These are phyloP conservation scores for Epicoccum nigrum DNA, from an alignment of 2,329 filamentous ascomycete species.

Conservation along the genomic window DNA sequence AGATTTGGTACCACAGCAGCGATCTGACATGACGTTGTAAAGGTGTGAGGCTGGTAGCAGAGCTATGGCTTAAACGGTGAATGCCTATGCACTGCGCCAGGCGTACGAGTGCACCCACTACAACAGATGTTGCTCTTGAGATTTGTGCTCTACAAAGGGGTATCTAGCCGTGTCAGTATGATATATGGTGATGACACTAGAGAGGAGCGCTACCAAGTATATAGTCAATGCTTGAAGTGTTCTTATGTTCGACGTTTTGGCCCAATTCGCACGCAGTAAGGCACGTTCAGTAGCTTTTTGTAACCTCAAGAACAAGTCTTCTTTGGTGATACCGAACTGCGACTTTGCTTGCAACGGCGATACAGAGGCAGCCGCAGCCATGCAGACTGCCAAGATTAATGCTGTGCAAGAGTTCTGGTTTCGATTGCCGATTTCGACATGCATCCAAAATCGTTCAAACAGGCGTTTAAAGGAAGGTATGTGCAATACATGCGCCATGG, in stretches of 20 bases:
- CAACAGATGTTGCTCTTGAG: conserved; percentile 46
- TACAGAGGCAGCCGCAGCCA: conserved; percentile 47
- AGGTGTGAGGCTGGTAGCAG: conserved; percentile 43
- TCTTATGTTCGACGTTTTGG: conserved; percentile 47
- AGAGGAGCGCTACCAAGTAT: conserved; percentile 35
- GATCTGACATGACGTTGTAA: conserved; percentile 46
- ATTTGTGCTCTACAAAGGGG: conserved; percentile 48
- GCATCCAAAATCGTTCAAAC: conserved; percentile 47
- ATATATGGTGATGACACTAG: neutral
- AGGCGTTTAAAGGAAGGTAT: conserved; percentile 46
- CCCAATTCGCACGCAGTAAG: conserved; percentile 46
- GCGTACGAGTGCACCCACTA: conserved; percentile 47
- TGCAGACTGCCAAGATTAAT: conserved; percentile 46
- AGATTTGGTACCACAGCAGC: conserved; percentile 48
- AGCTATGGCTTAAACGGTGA: conserved; percentile 43
- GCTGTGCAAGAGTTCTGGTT: conserved; percentile 48
- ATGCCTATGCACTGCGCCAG: conserved; percentile 49
- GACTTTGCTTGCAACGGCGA: conserved; percentile 48
- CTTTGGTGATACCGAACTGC: conserved; percentile 47
- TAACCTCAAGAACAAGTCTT: conserved; percentile 43
- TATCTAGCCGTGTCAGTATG: conserved; percentile 33
- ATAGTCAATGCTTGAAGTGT: conserved; percentile 48
- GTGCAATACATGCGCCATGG: conserved; percentile 47
- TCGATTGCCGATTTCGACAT: conserved; percentile 43
- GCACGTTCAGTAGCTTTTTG: conserved; percentile 48